Percentiles rank a stretch among this genome's conserved stretches.
Conservation (phyloP, 345 rosid species). For the Citrus cavaleriei region DNA sequence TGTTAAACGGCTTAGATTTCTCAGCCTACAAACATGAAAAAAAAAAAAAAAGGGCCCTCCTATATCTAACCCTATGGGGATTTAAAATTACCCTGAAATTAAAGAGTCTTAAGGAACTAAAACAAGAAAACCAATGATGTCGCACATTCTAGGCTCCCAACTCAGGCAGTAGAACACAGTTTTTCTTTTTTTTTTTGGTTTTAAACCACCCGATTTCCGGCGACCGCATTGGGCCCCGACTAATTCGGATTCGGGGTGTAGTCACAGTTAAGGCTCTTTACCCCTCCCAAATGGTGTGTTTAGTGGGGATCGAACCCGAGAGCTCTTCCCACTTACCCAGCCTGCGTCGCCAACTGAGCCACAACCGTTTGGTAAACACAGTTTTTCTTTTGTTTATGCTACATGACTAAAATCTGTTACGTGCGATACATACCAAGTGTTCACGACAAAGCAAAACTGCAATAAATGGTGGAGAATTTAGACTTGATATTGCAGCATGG, state of each 20-base stretch:
- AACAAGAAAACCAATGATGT: not conserved
- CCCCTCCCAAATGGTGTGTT: too few species aligned
- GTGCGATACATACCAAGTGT: conserved; percentile 45
- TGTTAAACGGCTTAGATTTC: not conserved
- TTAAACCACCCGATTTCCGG: too few species aligned
- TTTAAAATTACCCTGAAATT: not conserved
- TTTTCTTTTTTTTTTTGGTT: too few species aligned
- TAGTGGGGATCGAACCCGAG: too few species aligned
- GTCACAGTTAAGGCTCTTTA: too few species aligned
- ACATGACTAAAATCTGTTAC: not conserved
- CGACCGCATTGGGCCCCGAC: too few species aligned
- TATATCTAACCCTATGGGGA: not conserved
- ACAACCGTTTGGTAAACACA: too few species aligned
- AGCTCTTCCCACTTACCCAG: too few species aligned
- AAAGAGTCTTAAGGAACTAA: not conserved
- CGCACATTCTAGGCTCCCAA: not conserved
- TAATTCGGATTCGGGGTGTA: too few species aligned
- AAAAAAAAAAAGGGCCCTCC: not conserved
- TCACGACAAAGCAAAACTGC: conserved; percentile 68
- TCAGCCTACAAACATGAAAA: not conserved
- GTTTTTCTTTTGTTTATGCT: not conserved
- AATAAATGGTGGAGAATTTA: conserved; percentile 51
- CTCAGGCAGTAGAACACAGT: too few species aligned
- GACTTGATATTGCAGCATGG: conserved; percentile 49
- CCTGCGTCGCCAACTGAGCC: too few species aligned